phyloP scores from a whole-genome alignment of 2,329 filamentous ascomycete genomes.

The Incumbomyces delicatus region DNA sequence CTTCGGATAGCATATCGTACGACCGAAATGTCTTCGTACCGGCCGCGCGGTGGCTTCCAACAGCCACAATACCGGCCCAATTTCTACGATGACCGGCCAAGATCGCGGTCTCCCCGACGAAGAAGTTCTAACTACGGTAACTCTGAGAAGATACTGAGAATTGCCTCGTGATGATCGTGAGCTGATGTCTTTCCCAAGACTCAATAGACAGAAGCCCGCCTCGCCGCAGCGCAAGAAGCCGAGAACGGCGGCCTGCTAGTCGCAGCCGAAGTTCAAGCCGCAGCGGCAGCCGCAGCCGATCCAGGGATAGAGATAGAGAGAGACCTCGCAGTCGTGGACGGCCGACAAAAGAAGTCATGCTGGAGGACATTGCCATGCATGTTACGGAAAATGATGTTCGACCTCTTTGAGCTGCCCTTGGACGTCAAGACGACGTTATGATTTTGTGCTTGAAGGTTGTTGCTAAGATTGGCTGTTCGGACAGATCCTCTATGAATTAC shows the following conservation, averaged over 20 bases:
- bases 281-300: slow-evolving; percentile 24
- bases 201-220: slow-evolving; percentile 2
- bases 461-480: slow-evolving; percentile 21
- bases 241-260: slow-evolving; percentile 21
- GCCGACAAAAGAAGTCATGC: slow-evolving; percentile 41
- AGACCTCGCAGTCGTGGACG: slow-evolving; percentile 30
- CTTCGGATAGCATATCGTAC: no score
- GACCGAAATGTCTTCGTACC: slow-evolving; percentile 19
- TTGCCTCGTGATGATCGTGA: slow-evolving; percentile 21
- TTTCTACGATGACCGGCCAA: slow-evolving; percentile 37
- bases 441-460: slow-evolving; percentile 3
- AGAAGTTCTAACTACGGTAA: slow-evolving; percentile 38
- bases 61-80: slow-evolving; percentile 20
- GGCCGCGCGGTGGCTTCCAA: slow-evolving; percentile 10
- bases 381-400: slow-evolving; percentile 44
- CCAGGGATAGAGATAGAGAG: slow-evolving; percentile 26
- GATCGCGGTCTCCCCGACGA: slow-evolving; percentile 33
- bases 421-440: slow-evolving; percentile 9
- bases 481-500: slow-evolving; percentile 49
- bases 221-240: slow-evolving; percentile 24
- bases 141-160: slow-evolving; percentile 19
- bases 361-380: slow-evolving; percentile 40
- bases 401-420: slow-evolving; percentile 24
- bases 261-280: slow-evolving; percentile 25
- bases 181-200: slow-evolving; percentile 32